phyloP scores from a whole-genome alignment of 1,284 basidiomycete species.

The Agroathelia rolfsii region DNA sequence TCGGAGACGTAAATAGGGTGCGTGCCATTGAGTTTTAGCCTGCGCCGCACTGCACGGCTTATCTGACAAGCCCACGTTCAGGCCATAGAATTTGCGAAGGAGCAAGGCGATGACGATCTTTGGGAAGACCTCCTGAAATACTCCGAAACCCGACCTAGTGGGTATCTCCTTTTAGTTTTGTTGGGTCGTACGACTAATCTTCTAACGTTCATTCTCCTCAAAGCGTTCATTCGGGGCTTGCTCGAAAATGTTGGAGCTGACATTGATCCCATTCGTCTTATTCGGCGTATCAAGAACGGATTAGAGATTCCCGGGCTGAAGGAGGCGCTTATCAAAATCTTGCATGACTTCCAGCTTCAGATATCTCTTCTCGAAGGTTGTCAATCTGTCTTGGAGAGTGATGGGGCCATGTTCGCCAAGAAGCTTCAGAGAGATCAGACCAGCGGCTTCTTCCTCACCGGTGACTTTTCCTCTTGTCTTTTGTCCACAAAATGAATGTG shows the following conservation, averaged over 20 bases:
- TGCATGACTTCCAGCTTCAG: slow-evolving; percentile 91
- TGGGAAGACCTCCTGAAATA: slow-evolving; percentile 96
- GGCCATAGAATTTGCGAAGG: slow-evolving; percentile 98
- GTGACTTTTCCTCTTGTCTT: slow-evolving; percentile 30
- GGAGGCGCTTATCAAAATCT: slow-evolving; percentile 89
- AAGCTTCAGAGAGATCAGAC: slow-evolving; percentile 69
- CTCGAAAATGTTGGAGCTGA: slow-evolving; percentile 95
- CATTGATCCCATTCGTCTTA: slow-evolving; percentile 91
- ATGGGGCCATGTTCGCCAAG: slow-evolving; percentile 66
- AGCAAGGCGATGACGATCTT: slow-evolving; percentile 93
- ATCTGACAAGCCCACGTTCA: slow-evolving; percentile 19
- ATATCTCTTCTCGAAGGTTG: slow-evolving; percentile 87
- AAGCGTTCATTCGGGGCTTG: slow-evolving; percentile 89
- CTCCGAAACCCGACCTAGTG: slow-evolving; percentile 88
- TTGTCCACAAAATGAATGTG: no score
- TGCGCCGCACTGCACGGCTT: neutral
- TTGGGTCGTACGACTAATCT: slow-evolving; percentile 31
- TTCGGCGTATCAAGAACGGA: slow-evolving; percentile 90
- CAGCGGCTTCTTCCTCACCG: slow-evolving; percentile 62
- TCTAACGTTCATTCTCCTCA: slow-evolving; percentile 1
- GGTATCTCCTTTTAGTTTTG: no score
- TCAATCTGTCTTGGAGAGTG: slow-evolving; percentile 76
- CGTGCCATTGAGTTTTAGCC: slow-evolving; percentile 14
- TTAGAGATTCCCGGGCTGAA: slow-evolving; percentile 94
- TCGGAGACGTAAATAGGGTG: slow-evolving; percentile 86